Percentiles rank a stretch among this genome's conserved stretches.
phyloP scores from a whole-genome alignment of 805 yeast species.

The Torulaspora maleeae region DNA sequence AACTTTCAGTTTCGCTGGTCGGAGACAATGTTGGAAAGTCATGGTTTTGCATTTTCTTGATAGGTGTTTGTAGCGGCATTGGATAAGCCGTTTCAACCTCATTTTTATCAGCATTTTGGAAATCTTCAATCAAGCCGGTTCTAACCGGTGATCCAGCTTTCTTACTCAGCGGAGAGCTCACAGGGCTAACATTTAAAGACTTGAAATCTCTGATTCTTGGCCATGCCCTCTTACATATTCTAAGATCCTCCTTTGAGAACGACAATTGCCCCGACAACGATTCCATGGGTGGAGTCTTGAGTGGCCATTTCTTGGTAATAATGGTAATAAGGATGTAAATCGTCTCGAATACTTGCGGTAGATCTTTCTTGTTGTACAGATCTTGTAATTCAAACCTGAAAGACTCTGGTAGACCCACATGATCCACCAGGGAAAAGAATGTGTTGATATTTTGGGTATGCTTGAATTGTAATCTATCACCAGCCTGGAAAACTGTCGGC shows the following conservation, averaged over 20 bases:
- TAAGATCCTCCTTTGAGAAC: conserved; percentile 62
- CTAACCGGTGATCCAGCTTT: conserved; percentile 8
- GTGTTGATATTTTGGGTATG: conserved; percentile 90
- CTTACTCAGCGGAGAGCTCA: conserved; percentile 17
- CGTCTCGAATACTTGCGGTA: conserved; percentile 92
- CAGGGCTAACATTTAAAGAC: conserved; percentile 41
- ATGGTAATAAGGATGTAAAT: conserved; percentile 81
- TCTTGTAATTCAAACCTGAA: conserved; percentile 91
- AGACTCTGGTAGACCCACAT: conserved; percentile 74
- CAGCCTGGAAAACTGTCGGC: conserved; percentile 49
- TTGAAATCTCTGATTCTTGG: conserved; percentile 77
- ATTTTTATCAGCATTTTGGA: conserved; percentile 11
- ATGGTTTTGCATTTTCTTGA: not conserved
- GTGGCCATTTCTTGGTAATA: conserved; percentile 50
- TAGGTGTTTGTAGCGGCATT: conserved; percentile 1
- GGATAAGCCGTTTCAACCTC: not conserved
- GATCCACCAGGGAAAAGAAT: conserved; percentile 66
- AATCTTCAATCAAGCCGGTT: conserved; percentile 26
- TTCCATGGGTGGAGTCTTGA: conserved; percentile 55
- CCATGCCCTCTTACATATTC: conserved; percentile 56
- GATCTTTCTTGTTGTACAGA: conserved; percentile 82
- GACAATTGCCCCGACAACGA: conserved; percentile 57
- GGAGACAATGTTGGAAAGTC: conserved; percentile 8
- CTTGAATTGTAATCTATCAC: conserved; percentile 69
- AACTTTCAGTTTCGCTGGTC: conserved; percentile 6